Evolutionary conservation across 2,329 filamentous ascomycete genomes (phyloP).

Genomic region (Pestalotiopsis sp.): DNA sequence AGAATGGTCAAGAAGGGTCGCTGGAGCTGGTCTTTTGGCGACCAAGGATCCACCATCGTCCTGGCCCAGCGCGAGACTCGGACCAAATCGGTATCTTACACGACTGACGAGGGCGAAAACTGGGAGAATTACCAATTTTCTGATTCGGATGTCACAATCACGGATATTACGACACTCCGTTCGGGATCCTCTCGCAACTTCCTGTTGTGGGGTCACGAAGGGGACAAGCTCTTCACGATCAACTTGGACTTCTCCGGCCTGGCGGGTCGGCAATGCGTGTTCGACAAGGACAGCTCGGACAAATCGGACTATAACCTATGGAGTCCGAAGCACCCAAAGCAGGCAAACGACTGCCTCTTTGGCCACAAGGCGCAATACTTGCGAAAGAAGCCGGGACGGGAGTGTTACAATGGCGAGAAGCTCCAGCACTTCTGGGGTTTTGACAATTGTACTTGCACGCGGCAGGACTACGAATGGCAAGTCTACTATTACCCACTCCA

Average conservation of each 20-base stretch:
- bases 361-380: constrained; percentile 89
- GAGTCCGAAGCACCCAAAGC: constrained; percentile 81
- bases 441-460: constrained; percentile 80
- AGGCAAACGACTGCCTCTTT: constrained; percentile 83
- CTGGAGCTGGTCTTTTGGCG: constrained; percentile 94
- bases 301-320: constrained; percentile 81
- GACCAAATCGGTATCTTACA: constrained; percentile 74
- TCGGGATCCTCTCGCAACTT: constrained; percentile 92
- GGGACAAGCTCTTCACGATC: constrained; percentile 68
- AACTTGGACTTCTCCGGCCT: constrained; percentile 90
- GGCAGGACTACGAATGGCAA: constrained; percentile 91
- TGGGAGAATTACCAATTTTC: constrained; percentile 80
- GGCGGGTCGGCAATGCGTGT: constrained; percentile 71
- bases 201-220: constrained; percentile 77
- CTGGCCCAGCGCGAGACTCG: constrained; percentile 74
- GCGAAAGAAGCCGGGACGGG: constrained; percentile 78
- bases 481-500: constrained; percentile 30
- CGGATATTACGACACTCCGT: constrained; percentile 84
- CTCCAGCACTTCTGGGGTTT: constrained; percentile 74
- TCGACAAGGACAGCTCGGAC: constrained; percentile 59
- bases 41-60: constrained; percentile 90
- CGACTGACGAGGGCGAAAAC: constrained; percentile 76
- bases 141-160: constrained; percentile 70
- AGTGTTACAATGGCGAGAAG: constrained; percentile 81
- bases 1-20: constrained; percentile 81